Evolutionary conservation across 192 early-diverging fungal species (phyloP), one percentile per base, ranked within the genome.

Genomic region (Glomus cerebriforme): DNA sequence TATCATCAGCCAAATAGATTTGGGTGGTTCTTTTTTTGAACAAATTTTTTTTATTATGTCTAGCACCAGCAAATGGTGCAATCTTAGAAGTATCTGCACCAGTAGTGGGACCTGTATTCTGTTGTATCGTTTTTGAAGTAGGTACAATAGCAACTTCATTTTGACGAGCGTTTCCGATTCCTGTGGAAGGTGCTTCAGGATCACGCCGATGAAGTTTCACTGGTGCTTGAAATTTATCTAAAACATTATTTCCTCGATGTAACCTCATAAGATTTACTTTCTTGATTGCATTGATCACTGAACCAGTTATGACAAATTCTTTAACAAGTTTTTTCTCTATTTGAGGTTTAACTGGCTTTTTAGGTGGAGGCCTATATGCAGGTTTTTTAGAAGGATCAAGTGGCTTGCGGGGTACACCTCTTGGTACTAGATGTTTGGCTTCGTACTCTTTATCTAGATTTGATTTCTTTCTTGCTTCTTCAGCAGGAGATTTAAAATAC

Each of bases 21-120:
- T 95, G 94, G 63, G 87, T 89, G n/a, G 94, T 95, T 10, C 90
- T 87, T 81, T 93, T 93, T 81, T 93, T 93, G 75, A 95, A 95
- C 59, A 95, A 66, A 77, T 91, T 93, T 79, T 93, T 87, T 69
- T 91, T 92, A 81, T 95, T 93, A 24, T 91, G 87, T 12, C 88
- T 89, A 49, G 93, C 93, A 2, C 92, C 91, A 27, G 92, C 93
- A 67, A 87, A 85, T 2, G 93, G 93, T 8, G 93, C 92, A 78
- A 93, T 93, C 27, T 91, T 69, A 15, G 89, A 86, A 6, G 90
- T 92, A 78, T 89, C 88, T 35, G 87, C 85, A 47, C 86, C 86
- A 62, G 90, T 82, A 75, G 86, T 77, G 77, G 81, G 27, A 80
- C 81, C 73, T 83, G 82, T 78, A 80, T 80, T 77, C 7, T 54